These are phyloP conservation scores for Ulota crispa DNA, from an alignment of 225 moss, liverwort and hornwort genomes.

Conservation along the genomic window DNA sequence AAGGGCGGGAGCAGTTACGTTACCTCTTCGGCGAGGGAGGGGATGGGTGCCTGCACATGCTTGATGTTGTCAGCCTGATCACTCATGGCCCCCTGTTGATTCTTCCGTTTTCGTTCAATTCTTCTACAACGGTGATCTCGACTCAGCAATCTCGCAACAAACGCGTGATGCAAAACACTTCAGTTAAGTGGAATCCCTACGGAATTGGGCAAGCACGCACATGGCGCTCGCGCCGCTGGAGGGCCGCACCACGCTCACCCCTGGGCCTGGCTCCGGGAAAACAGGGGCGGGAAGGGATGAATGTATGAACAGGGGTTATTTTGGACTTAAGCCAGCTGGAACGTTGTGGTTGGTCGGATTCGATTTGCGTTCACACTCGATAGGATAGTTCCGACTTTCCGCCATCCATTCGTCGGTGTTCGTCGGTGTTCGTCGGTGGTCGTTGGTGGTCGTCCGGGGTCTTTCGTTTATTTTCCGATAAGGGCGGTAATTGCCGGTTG, in stretches of 20 bases:
- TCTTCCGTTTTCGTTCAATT: slow-evolving; percentile 23
- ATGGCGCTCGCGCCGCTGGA: background rate
- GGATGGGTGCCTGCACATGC: slow-evolving; percentile 46
- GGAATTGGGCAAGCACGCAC: background rate
- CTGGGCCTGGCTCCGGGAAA: background rate
- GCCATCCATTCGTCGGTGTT: background rate
- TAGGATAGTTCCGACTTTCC: background rate
- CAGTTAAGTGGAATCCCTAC: background rate
- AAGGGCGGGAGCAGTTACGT: background rate
- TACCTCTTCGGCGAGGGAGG: slow-evolving; percentile 54
- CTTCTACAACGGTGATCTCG: background rate
- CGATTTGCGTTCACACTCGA: background rate
- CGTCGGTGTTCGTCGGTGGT: no score
- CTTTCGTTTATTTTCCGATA: no score
- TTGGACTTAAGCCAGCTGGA: background rate
- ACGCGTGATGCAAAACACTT: background rate
- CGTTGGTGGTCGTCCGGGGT: no score
- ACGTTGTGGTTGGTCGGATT: background rate
- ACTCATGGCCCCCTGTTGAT: slow-evolving; percentile 31
- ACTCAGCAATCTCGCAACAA: background rate
- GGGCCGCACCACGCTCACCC: background rate
- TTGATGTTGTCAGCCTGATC: slow-evolving; percentile 41
- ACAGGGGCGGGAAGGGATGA: no score
- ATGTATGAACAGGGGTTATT: background rate
- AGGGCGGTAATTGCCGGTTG: no score